Conservation (phyloP, 2,329 filamentous ascomycete genomes). For the Elsinoe arachidis region DNA sequence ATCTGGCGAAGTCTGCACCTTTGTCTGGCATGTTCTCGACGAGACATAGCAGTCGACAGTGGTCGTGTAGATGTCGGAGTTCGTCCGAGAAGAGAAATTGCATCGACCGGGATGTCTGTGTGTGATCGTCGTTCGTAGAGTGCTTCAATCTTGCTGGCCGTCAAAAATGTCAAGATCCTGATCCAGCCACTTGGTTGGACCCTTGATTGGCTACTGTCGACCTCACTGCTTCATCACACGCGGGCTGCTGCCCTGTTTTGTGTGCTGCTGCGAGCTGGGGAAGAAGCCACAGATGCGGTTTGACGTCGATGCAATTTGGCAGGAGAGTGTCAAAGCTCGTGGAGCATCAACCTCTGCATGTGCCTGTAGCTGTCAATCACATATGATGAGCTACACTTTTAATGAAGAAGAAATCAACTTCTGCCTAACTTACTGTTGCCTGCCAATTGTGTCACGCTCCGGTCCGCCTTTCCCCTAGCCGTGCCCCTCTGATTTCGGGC, state of each 20-base stretch:
- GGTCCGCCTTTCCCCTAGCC: neutral
- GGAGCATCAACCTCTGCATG: neutral
- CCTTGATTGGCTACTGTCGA: neutral
- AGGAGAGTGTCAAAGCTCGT: neutral
- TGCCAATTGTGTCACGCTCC: neutral
- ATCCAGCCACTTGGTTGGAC: neutral
- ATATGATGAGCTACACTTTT: no score
- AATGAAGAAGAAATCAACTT: no score
- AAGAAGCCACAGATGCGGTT: neutral
- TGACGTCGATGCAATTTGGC: neutral
- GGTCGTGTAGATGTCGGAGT: neutral
- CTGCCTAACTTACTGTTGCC: neutral
- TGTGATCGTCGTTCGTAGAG: neutral
- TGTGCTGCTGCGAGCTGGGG: neutral
- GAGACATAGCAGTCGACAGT: neutral
- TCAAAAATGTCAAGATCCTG: neutral
- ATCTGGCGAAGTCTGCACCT: neutral
- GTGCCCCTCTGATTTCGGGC: no score
- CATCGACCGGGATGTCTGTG: neutral
- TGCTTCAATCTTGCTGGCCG: neutral
- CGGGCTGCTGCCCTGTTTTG: neutral
- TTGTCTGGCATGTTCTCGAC: neutral
- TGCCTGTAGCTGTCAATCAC: no score
- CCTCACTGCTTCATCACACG: constrained; percentile 2
- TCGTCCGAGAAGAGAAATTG: neutral